Evolutionary conservation across 1,284 basidiomycete species (phyloP), one percentile per base, ranked within the genome.

Genomic region (Salmacisia buchloeana): DNA sequence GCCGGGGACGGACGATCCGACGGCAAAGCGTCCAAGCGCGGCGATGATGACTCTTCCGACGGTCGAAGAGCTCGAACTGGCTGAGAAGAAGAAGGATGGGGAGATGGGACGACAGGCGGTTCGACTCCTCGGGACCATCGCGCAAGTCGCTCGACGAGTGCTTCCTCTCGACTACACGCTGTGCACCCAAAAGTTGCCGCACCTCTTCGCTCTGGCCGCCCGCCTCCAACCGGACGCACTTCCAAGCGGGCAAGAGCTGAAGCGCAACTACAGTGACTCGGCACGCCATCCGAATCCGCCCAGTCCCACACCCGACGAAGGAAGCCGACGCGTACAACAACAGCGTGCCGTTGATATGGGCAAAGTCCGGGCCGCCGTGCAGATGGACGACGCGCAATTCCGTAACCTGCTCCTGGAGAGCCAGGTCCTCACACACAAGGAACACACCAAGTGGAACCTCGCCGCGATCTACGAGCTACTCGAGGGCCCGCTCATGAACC

Each of bases 371-470:
- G 85, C 90, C 72, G 89, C 88, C 61, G 88, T 96, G 85, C 89
- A 92, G 80, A 65, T 77, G 34, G 79, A 77, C 62, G 77, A 78
- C 38, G 38, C 61, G 10, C 66, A 75, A 18, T 79, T 81, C 63
- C 76, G 80, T 27, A 71, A 71, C 45, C 63, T 79, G 63, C 63
- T 75, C 63, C 63, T 69, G 61, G 64, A 71, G 41, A 63, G 66
- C 18, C 77, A 92, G 86, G 89, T 97, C 27, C 89, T 92, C 82
- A 82, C 89, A 35, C 89, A 88, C 10, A 92, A 92, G 76, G 94
- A 98, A 71, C 87, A 92, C 72, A 86, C 85, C 2, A 93, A 90
- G 73, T 99, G 96, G 96, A 92, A 90, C 73, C 90, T 89, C 74
- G 92, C 96, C 2, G 85, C 87, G 23, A 83, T 98, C 61, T 86